Evolutionary conservation across 1,284 basidiomycete species (phyloP), one percentile per base, ranked within the genome.

Genomic region (Puccinia polysora): DNA sequence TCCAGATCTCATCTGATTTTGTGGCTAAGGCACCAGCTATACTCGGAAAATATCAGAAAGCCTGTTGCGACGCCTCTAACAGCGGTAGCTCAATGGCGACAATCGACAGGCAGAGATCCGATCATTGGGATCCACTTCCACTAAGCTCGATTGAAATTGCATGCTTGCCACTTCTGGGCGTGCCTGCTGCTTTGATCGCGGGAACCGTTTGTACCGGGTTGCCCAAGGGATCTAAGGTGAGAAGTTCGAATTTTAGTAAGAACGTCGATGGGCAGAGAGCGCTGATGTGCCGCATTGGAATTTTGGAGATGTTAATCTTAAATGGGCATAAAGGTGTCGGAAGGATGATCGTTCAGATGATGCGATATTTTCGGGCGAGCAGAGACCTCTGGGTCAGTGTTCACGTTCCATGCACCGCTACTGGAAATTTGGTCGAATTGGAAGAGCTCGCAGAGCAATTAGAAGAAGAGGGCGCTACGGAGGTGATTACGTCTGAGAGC

Each of bases 311-410:
- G 20, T 77, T 82, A 55, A 79, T 82, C 52, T 75, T 82, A 53
- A 80, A 81, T 64, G 81, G 81, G 7, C 81, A 82, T 75, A 77
- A 80, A 64, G 80, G 80, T 8, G 76, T 81, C 30, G 81, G 81
- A 4, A 73, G 78, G 59, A 74, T 82, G 52, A 79, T 80, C 45
- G 78, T 81, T 70, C 81, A 82, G 67, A 79, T 81, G 67, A 78
- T 77, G 4, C 75, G 74, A 10, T 76, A 77, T 18, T 75, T 81
- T 32, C 75, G 77, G 10, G 75, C 75, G 0, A 70, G 62, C 18
- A 28, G 74, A 25, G 80, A 81, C 20, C 75, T 82, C 23, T 78
- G 80, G 74, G 78, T 81, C 45, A 79, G 81, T 2, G 81, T 80
- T 0, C 81, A 82, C 62, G 79, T 79, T 56, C 80, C 81, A 1